phyloP scores from a whole-genome alignment of 139 green algal genomes.

The Chlamydomonas schloesseri region DNA sequence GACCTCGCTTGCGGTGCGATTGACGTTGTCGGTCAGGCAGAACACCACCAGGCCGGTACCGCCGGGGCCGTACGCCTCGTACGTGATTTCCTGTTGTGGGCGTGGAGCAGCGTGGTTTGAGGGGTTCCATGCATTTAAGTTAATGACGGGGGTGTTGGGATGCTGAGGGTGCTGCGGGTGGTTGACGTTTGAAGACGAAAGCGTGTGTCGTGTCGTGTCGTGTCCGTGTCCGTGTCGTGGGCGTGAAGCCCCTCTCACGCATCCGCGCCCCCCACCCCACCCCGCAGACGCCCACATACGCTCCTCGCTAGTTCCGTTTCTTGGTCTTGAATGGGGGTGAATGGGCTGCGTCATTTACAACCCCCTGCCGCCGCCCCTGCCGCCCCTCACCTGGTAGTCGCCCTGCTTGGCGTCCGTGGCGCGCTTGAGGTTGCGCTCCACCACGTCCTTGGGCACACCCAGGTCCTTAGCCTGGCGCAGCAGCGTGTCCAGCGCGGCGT shows the following conservation, averaged over 20 bases:
- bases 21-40: slow-evolving; percentile 94
- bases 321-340: no score
- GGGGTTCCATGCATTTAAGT: no score
- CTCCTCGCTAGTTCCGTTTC: no score
- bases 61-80: slow-evolving; percentile 74
- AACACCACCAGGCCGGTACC: slow-evolving; percentile 93
- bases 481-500: slow-evolving; percentile 78
- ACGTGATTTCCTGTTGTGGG: slow-evolving; percentile 71
- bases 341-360: no score
- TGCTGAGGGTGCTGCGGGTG: no score
- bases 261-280: neutral
- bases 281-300: no score
- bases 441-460: slow-evolving; percentile 87
- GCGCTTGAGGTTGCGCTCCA: slow-evolving; percentile 93
- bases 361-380: neutral
- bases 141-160: no score
- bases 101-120: neutral
- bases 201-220: no score
- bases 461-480: slow-evolving; percentile 77
- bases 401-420: slow-evolving; percentile 82
- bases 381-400: slow-evolving; percentile 21
- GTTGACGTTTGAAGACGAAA: no score
- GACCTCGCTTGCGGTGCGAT: slow-evolving; percentile 73
- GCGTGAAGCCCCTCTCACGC: neutral
- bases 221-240: no score